Conservation (phyloP, 345 rosid genomes). For the Cardiospermum halicacabum region DNA sequence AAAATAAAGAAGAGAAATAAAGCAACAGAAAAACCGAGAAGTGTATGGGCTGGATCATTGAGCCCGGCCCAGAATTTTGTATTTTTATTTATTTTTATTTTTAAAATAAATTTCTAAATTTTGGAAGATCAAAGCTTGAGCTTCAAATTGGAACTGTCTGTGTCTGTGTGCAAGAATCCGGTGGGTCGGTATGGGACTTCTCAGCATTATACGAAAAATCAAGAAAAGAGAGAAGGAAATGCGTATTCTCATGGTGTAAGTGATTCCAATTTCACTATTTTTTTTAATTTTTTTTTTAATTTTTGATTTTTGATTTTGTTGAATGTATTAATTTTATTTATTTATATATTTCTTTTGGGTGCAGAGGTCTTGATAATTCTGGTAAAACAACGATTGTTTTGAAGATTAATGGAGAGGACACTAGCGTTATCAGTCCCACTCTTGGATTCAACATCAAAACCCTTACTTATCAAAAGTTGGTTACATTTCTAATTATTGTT, state of each 20-base stretch:
- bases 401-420: slow-evolving; percentile 92
- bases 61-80: too few relatives aligned
- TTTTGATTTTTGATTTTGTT: not conserved
- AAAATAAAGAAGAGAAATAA: too few relatives aligned
- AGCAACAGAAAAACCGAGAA: too few relatives aligned
- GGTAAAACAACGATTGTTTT: slow-evolving; percentile 93
- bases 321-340: too few relatives aligned
- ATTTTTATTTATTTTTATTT: too few relatives aligned
- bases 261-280: not conserved
- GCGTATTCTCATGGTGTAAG: slow-evolving; percentile 97
- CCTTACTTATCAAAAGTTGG: slow-evolving; percentile 64
- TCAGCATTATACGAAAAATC: slow-evolving; percentile 76
- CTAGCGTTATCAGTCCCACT: slow-evolving; percentile 84
- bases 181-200: slow-evolving; percentile 36
- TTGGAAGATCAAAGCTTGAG: not conserved
- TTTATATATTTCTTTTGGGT: too few relatives aligned
- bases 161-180: not conserved
- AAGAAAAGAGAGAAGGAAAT: slow-evolving; percentile 94
- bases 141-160: not conserved
- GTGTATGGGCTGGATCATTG: too few relatives aligned
- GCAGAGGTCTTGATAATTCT: slow-evolving; percentile 87
- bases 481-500: slow-evolving; percentile 13
- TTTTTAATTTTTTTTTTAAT: too few relatives aligned
- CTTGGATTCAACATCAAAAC: slow-evolving; percentile 95
- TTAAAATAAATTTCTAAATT: not conserved